Evolutionary conservation across 148 eudicot species (phyloP), one percentile per base, ranked within the genome.

Genomic region (Gaultheria prostrata): DNA sequence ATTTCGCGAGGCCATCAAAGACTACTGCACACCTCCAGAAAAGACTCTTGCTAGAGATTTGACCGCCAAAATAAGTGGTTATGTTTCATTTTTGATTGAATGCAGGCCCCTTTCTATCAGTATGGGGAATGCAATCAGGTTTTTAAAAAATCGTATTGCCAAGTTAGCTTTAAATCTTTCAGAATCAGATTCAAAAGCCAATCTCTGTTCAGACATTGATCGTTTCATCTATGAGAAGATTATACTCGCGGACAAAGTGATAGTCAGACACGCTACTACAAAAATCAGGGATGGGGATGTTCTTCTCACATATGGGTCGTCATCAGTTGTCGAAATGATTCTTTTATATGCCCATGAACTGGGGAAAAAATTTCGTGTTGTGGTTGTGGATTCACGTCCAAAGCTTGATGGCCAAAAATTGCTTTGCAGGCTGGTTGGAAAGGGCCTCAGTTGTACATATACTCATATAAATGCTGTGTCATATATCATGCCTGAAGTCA

Each of bases 101-200:
- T 96, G 99, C 86, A 87, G 98, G 82, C 99, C 97, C 80, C 91
- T 96, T 81, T 93, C 99, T 48, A 89, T 94, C 87, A 93, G 99
- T 86, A 96, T 96, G 99, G 99, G 99, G 59, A 94, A 94, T 87
- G 97, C 97, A 76, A 92, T 96, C 79, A 88, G 95, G 59, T 90
- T 77, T 75, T 72, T 96, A 17, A 96, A 96, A 88, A 82, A 90
- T 81, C 89, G 91, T 72, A 90, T 94, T 78, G 89, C 95, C 59
- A 89, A 93, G 79, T 80, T 94, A 80, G 88, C 93, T 79, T 67
- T 87, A 57, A 84, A 54, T 79, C 78, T 92, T 21, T 70, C 99
- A 15, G 99, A 94, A 83, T 80, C 88, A 65, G 98, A 94, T 77
- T 95, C 98, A 77, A 96, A 91, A 86, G 85, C 90, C 56, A 54